A percentile compares a stretch with the other conserved stretches of the same genome.
Evolutionary conservation across 495 filamentous ascomycete genomes (phyloP).

Genomic region (Pyrenopolyporus hunteri): DNA sequence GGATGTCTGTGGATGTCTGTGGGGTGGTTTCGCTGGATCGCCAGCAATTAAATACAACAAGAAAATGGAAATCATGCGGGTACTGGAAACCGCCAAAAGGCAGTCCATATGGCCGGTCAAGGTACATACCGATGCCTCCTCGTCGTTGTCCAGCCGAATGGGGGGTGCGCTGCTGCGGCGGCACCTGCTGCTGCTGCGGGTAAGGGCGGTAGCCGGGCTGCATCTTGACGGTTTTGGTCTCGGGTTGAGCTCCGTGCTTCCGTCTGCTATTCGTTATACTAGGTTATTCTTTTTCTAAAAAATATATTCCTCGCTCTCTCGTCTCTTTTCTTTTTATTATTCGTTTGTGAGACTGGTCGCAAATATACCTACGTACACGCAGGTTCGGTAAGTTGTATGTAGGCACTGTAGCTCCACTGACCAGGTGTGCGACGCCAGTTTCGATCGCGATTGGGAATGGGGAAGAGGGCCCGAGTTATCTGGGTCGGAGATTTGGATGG

Average conservation of each 20-base stretch:
- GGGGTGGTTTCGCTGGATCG: conserved; percentile 12
- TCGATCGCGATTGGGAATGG: conserved; percentile 35
- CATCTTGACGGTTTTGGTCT: conserved; percentile 45
- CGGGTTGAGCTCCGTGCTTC: background rate
- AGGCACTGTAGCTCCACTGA: conserved; percentile 24
- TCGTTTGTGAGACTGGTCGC: conserved; percentile 31
- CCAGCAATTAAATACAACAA: conserved; percentile 17
- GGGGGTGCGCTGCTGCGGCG: conserved; percentile 44
- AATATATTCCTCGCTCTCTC: background rate
- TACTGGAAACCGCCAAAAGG: no score
- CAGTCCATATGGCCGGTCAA: conserved; percentile 22
- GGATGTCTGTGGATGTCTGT: conserved; percentile 10
- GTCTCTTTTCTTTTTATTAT: conserved; percentile 1
- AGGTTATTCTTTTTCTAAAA: background rate
- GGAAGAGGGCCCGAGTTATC: conserved; percentile 28
- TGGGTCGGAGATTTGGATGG: conserved; percentile 35
- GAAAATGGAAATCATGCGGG: conserved; percentile 1
- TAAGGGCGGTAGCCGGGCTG: conserved; percentile 56
- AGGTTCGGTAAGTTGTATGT: background rate
- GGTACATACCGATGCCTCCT: conserved; percentile 55
- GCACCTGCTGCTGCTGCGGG: conserved; percentile 50
- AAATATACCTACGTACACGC: no score
- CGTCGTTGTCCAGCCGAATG: conserved; percentile 52
- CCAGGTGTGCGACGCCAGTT: conserved; percentile 33
- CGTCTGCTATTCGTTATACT: background rate